Evolutionary conservation across 768 basidiomycete species (phyloP), one percentile per base, ranked within the genome.

Genomic region (Boletus subparvulus): DNA sequence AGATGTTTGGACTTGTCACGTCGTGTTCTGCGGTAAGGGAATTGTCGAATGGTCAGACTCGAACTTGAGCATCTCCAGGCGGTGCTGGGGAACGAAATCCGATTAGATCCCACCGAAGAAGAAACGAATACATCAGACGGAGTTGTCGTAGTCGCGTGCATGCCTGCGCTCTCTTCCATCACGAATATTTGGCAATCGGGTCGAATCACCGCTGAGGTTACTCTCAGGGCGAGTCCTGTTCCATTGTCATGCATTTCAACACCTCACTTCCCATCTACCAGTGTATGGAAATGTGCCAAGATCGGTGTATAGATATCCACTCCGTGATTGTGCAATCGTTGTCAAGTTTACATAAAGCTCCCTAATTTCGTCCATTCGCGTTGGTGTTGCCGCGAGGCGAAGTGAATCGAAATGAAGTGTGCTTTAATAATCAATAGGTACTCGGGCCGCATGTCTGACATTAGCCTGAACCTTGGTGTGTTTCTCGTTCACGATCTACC

Each of bases 131-230:
- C 61, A 4, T 82, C 90, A 3, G 75, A 77, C 13, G 88, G 89
- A 0, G 84, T 81, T n/a, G 59, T 98, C n/a, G 80, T 89, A 1
- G 68, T 95, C 16, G 84, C 94, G 1, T 88, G 87, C 55, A 85
- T 99, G 78, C 96, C 97, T 54, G 95, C 96, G 2, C 77, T 98
- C 33, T 84, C 83, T 32, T 87, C 83, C 8, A 75, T 94, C 12
- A 95, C 94, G 2, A 92, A 83, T 68, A 58, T 95, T n/a, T 93
- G 91, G 88, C 86, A 95, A 69, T 83, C 85, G 6, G 94, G 95
- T 9, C 76, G 78, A 59, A 79, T 89, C 72, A 76, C 75, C 3
- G 68, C 82, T 0, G 75, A 76, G 9, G 76, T 88, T 55, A 74
- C 79, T 26, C 65, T 87, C 35, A 72, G 74, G 65, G 94, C 90